These are phyloP conservation scores for Leishmania tarentolae DNA, from an alignment of 208 protist genomes.

Conservation along the genomic window DNA sequence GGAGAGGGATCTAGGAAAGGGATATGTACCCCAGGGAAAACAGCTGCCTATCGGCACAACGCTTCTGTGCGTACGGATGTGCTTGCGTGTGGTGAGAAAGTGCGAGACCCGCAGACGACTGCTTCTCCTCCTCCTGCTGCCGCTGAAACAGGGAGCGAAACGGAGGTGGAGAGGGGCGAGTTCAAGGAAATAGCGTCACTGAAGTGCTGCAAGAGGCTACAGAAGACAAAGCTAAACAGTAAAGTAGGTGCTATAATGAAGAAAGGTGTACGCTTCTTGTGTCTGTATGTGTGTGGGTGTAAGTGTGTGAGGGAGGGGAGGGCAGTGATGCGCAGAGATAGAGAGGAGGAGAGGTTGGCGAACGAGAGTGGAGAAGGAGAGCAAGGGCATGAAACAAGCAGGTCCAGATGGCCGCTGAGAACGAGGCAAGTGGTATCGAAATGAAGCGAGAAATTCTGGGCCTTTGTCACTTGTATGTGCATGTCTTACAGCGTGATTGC, in stretches of 20 bases:
- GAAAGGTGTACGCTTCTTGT: background rate
- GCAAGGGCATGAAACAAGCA: background rate
- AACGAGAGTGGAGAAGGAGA: background rate
- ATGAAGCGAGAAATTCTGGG: background rate
- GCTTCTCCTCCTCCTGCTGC: background rate
- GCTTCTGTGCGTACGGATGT: background rate
- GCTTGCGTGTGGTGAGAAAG: background rate
- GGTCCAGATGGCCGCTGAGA: background rate
- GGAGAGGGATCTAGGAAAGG: background rate
- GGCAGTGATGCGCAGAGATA: background rate
- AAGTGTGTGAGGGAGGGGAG: background rate
- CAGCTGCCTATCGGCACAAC: background rate
- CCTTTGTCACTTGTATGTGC: background rate
- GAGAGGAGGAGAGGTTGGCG: background rate
- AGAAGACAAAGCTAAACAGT: background rate
- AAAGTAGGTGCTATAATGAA: background rate
- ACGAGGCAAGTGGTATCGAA: background rate
- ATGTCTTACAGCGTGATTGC: background rate
- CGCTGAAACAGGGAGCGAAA: background rate
- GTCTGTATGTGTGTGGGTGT: background rate
- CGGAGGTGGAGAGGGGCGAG: background rate
- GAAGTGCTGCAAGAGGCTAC: background rate
- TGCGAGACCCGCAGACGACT: background rate
- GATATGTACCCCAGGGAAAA: conserved; percentile 3
- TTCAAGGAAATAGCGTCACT: background rate